These are phyloP conservation scores for Neobulgaria alba DNA, from an alignment of 2,329 filamentous ascomycete genomes.

Conservation along the genomic window DNA sequence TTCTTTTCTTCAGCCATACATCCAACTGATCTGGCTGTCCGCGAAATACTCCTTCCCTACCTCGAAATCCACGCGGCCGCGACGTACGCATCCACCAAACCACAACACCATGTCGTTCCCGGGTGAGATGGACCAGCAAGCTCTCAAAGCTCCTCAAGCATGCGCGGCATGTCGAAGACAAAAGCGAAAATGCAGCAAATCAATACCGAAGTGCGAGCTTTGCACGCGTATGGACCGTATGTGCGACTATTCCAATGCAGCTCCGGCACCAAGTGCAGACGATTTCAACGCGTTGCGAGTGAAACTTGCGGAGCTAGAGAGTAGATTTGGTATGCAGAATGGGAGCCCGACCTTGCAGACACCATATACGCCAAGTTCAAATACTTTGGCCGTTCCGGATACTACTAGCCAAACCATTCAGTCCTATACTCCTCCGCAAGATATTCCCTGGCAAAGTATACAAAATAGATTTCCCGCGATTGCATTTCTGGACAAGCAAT, in stretches of 20 bases:
- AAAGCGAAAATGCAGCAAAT: slow-evolving; percentile 45
- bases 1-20: too few relatives aligned
- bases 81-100: too few relatives aligned
- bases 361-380: slow-evolving; percentile 21
- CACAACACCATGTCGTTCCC: too few relatives aligned
- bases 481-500: slow-evolving; percentile 36
- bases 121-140: slow-evolving; percentile 7
- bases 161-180: slow-evolving; percentile 38
- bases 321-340: slow-evolving; percentile 19
- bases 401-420: slow-evolving; percentile 12
- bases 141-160: slow-evolving; percentile 32
- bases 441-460: slow-evolving; percentile 20
- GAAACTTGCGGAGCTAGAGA: slow-evolving; percentile 33
- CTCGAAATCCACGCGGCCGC: slow-evolving; percentile 6
- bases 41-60: too few relatives aligned
- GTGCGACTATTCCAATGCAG: slow-evolving; percentile 35
- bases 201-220: slow-evolving; percentile 38
- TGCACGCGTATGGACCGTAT: slow-evolving; percentile 35
- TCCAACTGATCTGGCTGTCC: slow-evolving; percentile 9
- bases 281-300: slow-evolving; percentile 33
- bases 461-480: slow-evolving; percentile 34
- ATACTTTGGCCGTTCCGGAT: slow-evolving; percentile 9
- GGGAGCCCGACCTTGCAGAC: slow-evolving; percentile 13
- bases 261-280: slow-evolving; percentile 31
- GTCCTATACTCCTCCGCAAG: slow-evolving; percentile 18